These are phyloP conservation scores for Saccharomycopsis fodiens DNA, from an alignment of 805 yeast species.

Conservation along the genomic window DNA sequence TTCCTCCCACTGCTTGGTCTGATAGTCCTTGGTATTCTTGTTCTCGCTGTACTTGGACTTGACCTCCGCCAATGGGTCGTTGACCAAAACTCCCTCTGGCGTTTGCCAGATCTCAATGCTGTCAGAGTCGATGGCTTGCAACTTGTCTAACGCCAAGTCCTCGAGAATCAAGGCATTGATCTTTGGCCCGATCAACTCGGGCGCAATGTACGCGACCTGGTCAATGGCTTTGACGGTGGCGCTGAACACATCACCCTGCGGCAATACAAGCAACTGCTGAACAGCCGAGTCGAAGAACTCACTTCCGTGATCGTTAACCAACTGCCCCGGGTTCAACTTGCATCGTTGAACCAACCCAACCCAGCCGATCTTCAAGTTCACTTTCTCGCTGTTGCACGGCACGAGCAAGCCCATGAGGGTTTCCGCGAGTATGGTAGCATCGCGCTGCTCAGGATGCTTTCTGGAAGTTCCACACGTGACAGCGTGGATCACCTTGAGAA, in stretches of 20 bases:
- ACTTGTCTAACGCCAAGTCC: slow-evolving; percentile 33
- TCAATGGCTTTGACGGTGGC: slow-evolving; percentile 45
- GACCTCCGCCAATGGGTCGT: slow-evolving; percentile 42
- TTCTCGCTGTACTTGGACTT: slow-evolving; percentile 41
- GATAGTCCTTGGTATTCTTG: slow-evolving; percentile 79
- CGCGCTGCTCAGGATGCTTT: slow-evolving; percentile 2
- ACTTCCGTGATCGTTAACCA: slow-evolving; percentile 33
- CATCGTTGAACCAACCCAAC: slow-evolving; percentile 61
- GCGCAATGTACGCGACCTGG: slow-evolving; percentile 49
- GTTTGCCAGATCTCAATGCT: slow-evolving; percentile 59
- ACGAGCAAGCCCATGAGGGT: slow-evolving; percentile 36
- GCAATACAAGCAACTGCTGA: slow-evolving; percentile 17
- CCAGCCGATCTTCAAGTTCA: slow-evolving; percentile 57
- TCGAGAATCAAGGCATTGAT: slow-evolving; percentile 35
- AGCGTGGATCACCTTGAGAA: slow-evolving; percentile 32
- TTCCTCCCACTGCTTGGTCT: slow-evolving; percentile 85
- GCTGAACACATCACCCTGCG: slow-evolving; percentile 32
- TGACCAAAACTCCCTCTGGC: slow-evolving; percentile 60
- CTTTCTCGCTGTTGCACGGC: slow-evolving; percentile 35
- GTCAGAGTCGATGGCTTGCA: slow-evolving; percentile 35
- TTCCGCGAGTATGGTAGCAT: slow-evolving; percentile 25
- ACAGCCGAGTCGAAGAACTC: slow-evolving; percentile 17
- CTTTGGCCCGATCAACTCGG: slow-evolving; percentile 46
- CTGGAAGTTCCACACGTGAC: slow-evolving; percentile 26
- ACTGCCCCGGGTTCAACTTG: slow-evolving; percentile 52